phyloP scores from a whole-genome alignment of 176 grass and related monocot species.

The Carex myosuroides region DNA sequence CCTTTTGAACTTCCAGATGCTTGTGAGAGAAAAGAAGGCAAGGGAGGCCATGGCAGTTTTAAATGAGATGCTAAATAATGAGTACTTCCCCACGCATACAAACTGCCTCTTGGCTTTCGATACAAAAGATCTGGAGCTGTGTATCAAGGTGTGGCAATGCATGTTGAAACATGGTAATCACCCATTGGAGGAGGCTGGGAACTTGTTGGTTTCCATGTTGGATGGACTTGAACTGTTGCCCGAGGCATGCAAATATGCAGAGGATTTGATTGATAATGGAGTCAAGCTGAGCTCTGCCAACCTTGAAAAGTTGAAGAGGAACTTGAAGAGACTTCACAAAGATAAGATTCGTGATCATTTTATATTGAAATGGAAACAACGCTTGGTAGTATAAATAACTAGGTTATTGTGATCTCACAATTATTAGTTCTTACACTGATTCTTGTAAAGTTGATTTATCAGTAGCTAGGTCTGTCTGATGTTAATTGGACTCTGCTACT shows the following conservation, averaged over 20 bases:
- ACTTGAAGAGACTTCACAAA: slow-evolving; percentile 50
- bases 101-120: slow-evolving; percentile 48
- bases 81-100: slow-evolving; percentile 37
- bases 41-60: slow-evolving; percentile 50
- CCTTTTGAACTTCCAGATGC: slow-evolving; percentile 18
- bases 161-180: slow-evolving; percentile 55
- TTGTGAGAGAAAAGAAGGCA: slow-evolving; percentile 45
- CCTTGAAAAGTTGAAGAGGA: slow-evolving; percentile 58
- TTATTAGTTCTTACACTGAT: background rate
- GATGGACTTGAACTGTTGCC: slow-evolving; percentile 44
- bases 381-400: slow-evolving; percentile 15
- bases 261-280: slow-evolving; percentile 75
- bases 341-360: slow-evolving; percentile 52
- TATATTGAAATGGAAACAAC: slow-evolving; percentile 68
- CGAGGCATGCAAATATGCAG: slow-evolving; percentile 89
- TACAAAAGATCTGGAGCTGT: slow-evolving; percentile 42
- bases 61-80: slow-evolving; percentile 84
- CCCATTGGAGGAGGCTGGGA: slow-evolving; percentile 61
- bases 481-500: background rate
- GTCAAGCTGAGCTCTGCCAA: slow-evolving; percentile 67
- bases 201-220: slow-evolving; percentile 55
- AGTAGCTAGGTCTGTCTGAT: background rate
- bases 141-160: slow-evolving; percentile 60
- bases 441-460: background rate
- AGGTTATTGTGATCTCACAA: background rate